Evolutionary conservation across 2,329 filamentous ascomycete genomes (phyloP), one percentile per base, ranked within the genome.

Genomic region (Botrytis cinerea): DNA sequence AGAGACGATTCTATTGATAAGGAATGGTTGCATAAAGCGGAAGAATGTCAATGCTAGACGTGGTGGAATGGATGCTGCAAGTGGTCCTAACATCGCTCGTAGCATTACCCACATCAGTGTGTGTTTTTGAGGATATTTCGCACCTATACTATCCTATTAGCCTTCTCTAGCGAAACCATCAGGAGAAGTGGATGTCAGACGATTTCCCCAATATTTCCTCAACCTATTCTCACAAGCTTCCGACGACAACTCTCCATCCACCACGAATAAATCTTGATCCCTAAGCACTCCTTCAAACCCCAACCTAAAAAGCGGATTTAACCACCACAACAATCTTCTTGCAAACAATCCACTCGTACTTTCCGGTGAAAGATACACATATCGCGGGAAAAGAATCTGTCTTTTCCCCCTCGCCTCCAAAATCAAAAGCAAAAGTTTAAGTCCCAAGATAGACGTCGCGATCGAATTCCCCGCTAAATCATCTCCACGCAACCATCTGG

Each of bases 301-400:
- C 18, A 73, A 18, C 22, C 73, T 48, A 64, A 83, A 81, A 10
- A 83, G 74, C 9, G 74, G 74, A 57, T 81, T 83, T 18, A 83
- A 71, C 82, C 82, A 83, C 76, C 76, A 80, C 73, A 82, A 82
- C 46, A 83, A 72, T 25, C 78, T 77, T n/a, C 80, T 79, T 46
- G 75, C 78, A 66, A 81, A 80, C 8, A 83, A 74, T 22, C 81
- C 79, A 71, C 79, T 80, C 8, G 79, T 81, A 35, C 80, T 78
- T 60, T 83, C 82, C 0, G 75, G 75, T 16, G 75, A 76, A 18
- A 40, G 54, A 46, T 70, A 35, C 2, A 25, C 40, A 69, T 75
- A 76, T 6, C n/a, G 32, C n/a, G 64, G 16, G 18, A 73, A 72
- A 28, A 79, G 62, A 32, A 75, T 45, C 51, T 46, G 57, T 18